These are phyloP conservation scores for Edaphochlamys debaryana DNA, from an alignment of 139 green algal genomes.

Conservation along the genomic window DNA sequence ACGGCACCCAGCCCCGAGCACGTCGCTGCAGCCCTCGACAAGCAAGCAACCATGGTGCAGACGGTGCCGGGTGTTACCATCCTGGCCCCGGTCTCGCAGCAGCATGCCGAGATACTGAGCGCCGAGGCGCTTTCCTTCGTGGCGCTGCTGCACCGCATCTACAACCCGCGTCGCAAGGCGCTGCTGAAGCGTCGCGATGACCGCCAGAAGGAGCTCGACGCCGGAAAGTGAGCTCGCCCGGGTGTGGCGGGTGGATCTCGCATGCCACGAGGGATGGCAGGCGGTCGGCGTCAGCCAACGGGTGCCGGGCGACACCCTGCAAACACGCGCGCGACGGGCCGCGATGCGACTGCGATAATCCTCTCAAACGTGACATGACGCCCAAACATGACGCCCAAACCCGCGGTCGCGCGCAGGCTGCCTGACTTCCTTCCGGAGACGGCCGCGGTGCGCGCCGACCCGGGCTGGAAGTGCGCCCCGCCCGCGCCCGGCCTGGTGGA, in stretches of 20 bases:
- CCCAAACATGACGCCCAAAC: too few species aligned
- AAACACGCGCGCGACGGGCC: too few species aligned
- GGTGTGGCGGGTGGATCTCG: too few species aligned
- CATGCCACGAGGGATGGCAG: too few species aligned
- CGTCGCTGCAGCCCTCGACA: too few species aligned
- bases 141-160: conserved; percentile 75
- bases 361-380: too few species aligned
- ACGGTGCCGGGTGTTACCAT: conserved; percentile 57
- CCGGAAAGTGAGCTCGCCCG: conserved; percentile 32
- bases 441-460: conserved; percentile 53
- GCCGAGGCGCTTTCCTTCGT: conserved; percentile 72
- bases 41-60: conserved; percentile 47
- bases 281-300: too few species aligned
- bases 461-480: conserved; percentile 73
- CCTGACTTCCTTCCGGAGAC: conserved; percentile 82
- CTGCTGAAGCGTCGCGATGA: conserved; percentile 69
- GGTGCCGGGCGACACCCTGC: too few species aligned
- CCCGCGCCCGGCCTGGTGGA: conserved; percentile 80
- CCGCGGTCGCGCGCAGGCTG: too few species aligned
- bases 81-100: conserved; percentile 53
- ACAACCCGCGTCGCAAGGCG: conserved; percentile 69
- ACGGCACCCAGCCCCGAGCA: too few species aligned
- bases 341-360: too few species aligned
- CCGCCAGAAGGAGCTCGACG: conserved; percentile 68
- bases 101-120: conserved; percentile 69